Base-by-base conservation (phyloP, 768 basidiomycete genomes). In the Suillus spraguei region DNA sequence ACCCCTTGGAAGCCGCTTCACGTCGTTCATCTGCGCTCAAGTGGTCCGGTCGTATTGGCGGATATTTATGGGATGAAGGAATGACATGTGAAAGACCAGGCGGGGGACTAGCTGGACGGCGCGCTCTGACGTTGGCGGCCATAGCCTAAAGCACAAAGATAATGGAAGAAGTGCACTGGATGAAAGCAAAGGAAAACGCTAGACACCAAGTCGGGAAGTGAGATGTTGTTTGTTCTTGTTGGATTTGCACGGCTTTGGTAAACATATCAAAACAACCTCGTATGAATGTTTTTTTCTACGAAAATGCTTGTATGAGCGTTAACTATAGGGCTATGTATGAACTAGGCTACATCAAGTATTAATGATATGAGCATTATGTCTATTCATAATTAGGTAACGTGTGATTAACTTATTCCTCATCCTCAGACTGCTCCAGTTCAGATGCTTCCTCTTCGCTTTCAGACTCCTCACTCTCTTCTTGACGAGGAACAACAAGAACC, bases 11-110 rank as follows among this genome's bases (percentile, higher is more conserved):
- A 1, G 88, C 90, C 20, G 87, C 87, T 39, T 84, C 86, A 66
- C 88, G 81, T 60, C 88, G 82, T 70, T 82, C 83, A 75, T 93
- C 91, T 28, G 91, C 90, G 70, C 90, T 88, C n/a, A 91, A 73
- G 73, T 86, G 84, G 70, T 87, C 87, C 63, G 87, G 83, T 65
- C 83, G 79, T 1, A 58, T 74, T 72, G 89, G 84, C 36, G 90
- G 90, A 78, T 89, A 91, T 70, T 87, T 79, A 70, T 84, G 83
- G 44, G 68, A 39, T 42, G 70, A 70, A 68, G 73, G 64, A 73
- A 54, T n/a, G 65, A 67, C 75, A 64, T 76, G 76, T 44, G 78
- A 64, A 70, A 78, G 73, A 59, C 80, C 80, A 58, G 82, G 82
- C 14, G 87, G 86, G 10, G 90, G 90, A 61, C 90, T 89, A 33